Conservation (phyloP, 23 red algal species). For the Gracilaria domingensis region DNA sequence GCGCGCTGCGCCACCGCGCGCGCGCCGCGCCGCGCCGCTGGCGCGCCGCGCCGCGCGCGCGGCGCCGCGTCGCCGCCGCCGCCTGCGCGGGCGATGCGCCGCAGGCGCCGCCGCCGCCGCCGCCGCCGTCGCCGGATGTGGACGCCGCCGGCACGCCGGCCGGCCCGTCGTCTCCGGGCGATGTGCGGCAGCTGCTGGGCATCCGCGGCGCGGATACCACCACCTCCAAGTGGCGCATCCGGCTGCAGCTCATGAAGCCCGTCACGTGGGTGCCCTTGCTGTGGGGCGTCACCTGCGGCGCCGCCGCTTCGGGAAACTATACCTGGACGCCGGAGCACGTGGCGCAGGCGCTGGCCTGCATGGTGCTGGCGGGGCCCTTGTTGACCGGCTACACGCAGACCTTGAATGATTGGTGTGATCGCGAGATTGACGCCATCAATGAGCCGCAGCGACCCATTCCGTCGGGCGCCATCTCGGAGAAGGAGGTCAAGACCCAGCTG, state of each 20-base stretch:
- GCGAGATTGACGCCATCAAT: constrained; percentile 98
- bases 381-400: constrained; percentile 97
- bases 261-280: constrained; percentile 98
- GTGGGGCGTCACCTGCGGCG: constrained; percentile 98
- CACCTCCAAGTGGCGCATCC: constrained; percentile 83
- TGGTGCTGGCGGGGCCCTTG: constrained; percentile 95
- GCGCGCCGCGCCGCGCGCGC: not conserved
- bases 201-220: constrained; percentile 77
- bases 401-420: constrained; percentile 97
- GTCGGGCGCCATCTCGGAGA: constrained; percentile 87
- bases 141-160: not conserved
- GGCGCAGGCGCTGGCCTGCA: constrained; percentile 75
- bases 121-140: not conserved
- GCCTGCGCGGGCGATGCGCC: not conserved
- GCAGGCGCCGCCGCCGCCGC: not conserved
- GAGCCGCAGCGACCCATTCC: constrained; percentile 99
- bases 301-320: constrained; percentile 94
- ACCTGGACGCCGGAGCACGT: constrained; percentile 85
- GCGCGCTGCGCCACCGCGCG: not conserved
- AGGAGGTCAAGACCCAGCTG: constrained; percentile 91
- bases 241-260: constrained; percentile 99
- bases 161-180: not conserved
- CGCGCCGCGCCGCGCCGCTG: not conserved
- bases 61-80: not conserved
- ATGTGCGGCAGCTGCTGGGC: constrained; percentile 88